A percentile compares a stretch with the other conserved stretches of the same genome.
Conservation (phyloP, 2,329 filamentous ascomycete species). For the Penicillium expansum region DNA sequence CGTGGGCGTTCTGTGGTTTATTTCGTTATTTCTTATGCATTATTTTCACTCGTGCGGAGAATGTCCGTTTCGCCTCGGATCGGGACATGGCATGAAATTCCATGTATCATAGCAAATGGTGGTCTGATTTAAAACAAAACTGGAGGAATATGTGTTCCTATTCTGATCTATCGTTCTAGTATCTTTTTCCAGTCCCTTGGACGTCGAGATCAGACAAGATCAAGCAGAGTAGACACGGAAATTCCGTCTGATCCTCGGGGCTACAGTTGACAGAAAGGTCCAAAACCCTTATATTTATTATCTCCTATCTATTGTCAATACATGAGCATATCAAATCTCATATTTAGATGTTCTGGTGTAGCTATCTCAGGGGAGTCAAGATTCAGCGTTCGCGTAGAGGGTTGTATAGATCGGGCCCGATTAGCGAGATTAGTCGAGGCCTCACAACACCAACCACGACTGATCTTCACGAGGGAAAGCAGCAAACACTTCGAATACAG, state of each 20-base stretch:
- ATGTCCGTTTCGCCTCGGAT: neutral
- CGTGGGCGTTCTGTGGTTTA: slow-evolving; percentile 16
- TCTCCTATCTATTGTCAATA: neutral
- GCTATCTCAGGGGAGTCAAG: neutral
- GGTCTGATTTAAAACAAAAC: neutral
- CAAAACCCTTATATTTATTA: neutral
- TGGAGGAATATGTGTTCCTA: neutral
- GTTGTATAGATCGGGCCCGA: slow-evolving; percentile 9
- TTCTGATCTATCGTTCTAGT: neutral
- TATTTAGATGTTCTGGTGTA: neutral
- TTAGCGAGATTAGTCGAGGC: slow-evolving; percentile 15
- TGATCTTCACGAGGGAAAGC: slow-evolving; percentile 7
- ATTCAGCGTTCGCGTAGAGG: neutral
- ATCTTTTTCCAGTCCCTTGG: neutral
- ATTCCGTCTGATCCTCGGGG: slow-evolving; percentile 12
- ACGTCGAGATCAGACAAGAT: slow-evolving; percentile 10
- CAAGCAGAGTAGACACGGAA: neutral
- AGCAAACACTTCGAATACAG: neutral
- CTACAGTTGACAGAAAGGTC: neutral
- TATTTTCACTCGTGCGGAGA: neutral
- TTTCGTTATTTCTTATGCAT: slow-evolving; percentile 5
- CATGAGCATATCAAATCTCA: neutral
- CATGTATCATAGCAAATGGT: slow-evolving; percentile 13
- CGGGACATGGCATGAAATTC: slow-evolving; percentile 9
- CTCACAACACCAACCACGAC: neutral